These are phyloP conservation scores for Acer yangbiense DNA, from an alignment of 345 rosid species.

Conservation along the genomic window DNA sequence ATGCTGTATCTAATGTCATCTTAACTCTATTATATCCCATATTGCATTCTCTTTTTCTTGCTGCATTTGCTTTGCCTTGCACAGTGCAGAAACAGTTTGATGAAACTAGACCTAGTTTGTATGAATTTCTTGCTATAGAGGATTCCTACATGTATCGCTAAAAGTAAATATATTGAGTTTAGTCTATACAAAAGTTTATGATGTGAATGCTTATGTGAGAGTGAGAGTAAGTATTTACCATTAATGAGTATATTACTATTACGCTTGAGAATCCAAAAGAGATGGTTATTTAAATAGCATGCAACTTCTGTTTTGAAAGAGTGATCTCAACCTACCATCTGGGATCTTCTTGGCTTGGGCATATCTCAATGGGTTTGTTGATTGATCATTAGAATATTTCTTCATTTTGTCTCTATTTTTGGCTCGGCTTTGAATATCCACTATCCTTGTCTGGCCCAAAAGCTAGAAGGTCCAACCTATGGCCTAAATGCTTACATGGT, in stretches of 20 bases:
- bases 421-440: background rate
- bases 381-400: background rate
- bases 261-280: background rate
- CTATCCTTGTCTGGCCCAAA: background rate
- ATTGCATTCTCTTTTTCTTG: background rate
- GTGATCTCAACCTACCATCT: background rate
- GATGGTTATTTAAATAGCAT: background rate
- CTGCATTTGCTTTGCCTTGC: background rate
- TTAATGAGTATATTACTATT: background rate
- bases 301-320: background rate
- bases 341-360: background rate
- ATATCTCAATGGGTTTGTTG: background rate
- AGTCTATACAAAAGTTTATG: background rate
- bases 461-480: background rate
- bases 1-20: background rate
- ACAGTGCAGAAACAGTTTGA: background rate
- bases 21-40: background rate
- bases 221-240: background rate
- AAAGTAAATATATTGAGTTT: background rate
- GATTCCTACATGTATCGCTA: background rate
- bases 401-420: background rate
- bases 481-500: conserved; percentile 4
- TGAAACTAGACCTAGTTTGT: background rate
- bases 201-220: background rate
- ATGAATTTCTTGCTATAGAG: background rate